These are phyloP conservation scores for Lachnellula cervina DNA, from an alignment of 2,329 filamentous ascomycete genomes.

Conservation along the genomic window DNA sequence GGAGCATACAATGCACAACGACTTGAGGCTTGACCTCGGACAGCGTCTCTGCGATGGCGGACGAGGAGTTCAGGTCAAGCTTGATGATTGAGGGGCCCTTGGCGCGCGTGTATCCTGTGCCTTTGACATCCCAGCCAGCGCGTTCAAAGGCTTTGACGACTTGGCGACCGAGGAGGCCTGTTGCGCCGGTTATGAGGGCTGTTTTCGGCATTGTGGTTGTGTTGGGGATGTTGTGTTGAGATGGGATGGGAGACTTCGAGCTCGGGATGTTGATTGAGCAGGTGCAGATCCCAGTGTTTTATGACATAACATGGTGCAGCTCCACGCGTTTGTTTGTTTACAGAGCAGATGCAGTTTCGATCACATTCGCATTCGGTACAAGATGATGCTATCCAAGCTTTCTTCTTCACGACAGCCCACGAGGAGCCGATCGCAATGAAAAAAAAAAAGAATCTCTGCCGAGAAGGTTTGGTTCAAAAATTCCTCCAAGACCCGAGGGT, in stretches of 20 bases:
- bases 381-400: not conserved
- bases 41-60: slow-evolving; percentile 46
- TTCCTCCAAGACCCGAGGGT: slow-evolving; percentile 68
- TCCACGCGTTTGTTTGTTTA: not conserved
- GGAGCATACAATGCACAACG: slow-evolving; percentile 69
- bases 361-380: not conserved
- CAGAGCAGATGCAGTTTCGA: not conserved
- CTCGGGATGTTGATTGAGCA: not conserved
- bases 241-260: not conserved
- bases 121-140: slow-evolving; percentile 64
- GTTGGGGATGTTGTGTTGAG: not conserved
- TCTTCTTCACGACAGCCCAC: slow-evolving; percentile 48
- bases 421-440: slow-evolving; percentile 47
- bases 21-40: slow-evolving; percentile 62
- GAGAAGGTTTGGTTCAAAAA: slow-evolving; percentile 59
- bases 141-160: slow-evolving; percentile 66
- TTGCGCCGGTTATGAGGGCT: slow-evolving; percentile 77
- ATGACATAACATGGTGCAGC: not conserved
- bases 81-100: slow-evolving; percentile 60
- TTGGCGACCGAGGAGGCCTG: slow-evolving; percentile 76
- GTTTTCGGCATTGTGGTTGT: slow-evolving; percentile 37
- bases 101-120: slow-evolving; percentile 70
- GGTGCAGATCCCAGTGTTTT: not conserved
- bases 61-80: slow-evolving; percentile 29
- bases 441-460: slow-evolving; percentile 37